Evolutionary conservation across 2,329 filamentous ascomycete species (phyloP), one percentile per base, ranked within the genome.

Genomic region (Phoma sp.): DNA sequence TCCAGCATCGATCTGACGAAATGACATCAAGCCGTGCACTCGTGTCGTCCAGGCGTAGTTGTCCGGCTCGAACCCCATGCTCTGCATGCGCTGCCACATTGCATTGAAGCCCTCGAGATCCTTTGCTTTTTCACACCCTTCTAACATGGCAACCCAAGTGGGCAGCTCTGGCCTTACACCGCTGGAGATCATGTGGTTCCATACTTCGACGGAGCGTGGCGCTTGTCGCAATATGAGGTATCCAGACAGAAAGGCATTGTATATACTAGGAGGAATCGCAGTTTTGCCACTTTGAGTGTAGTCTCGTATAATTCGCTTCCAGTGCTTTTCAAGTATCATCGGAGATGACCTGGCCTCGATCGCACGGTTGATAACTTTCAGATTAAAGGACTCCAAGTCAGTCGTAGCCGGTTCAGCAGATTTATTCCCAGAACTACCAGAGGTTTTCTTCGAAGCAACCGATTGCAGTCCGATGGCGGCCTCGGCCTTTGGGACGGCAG

Each of bases 141-240:
- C 80, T 61, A 95, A 83, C 83, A 95, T 89, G 38, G 84, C 78
- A 35, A 86, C 88, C 83, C 89, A 95, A 0, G 89, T 88, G 61
- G 78, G 82, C 49, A 88, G 65, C 6, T 81, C 86, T 11, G 89
- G 87, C 51, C 77, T 71, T 27, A 88, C 68, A 1, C 82, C 84
- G 46, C 82, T 72, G 38, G 75, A 69, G 11, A 82, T 67, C 80
- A 86, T 83, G 54, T 79, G 71, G 52, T 84, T 83, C 84, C 84
- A 86, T 3, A 84, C 76, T 25, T 80, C 74, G n/a, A 85, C 75
- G 0, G 82, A 80, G 9, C 72, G 67, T 29, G 76, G 62, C 4
- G 77, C 67, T 39, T 74, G 70, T 14, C 69, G 66, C n/a, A 84
- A 55, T 2, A 67, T 60, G 66, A 83, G 75, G 60, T 79, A 83